These are phyloP conservation scores for Neofusicoccum ribis DNA, from an alignment of 2,329 filamentous ascomycete genomes.

Conservation along the genomic window DNA sequence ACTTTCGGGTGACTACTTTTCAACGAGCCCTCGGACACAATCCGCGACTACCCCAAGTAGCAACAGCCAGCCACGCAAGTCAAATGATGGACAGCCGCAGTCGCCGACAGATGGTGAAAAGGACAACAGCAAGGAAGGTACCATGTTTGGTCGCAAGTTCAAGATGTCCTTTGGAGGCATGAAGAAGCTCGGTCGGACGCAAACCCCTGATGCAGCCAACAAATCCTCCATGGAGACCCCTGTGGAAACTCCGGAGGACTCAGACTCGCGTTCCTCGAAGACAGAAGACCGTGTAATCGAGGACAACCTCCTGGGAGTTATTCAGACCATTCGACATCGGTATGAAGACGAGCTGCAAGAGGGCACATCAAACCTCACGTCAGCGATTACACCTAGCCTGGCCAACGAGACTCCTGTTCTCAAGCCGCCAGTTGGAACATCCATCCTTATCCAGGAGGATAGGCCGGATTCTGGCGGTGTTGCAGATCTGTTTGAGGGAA, in stretches of 20 bases:
- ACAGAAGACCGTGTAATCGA: conserved; percentile 71
- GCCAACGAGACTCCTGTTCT: conserved; percentile 74
- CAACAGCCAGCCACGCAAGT: conserved; percentile 27
- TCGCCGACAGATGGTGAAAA: conserved; percentile 45
- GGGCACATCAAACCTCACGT: conserved; percentile 53
- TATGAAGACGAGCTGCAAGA: conserved; percentile 70
- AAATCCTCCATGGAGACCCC: conserved; percentile 1
- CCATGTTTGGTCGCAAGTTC: conserved; percentile 80
- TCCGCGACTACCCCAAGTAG: conserved; percentile 30
- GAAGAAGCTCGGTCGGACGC: conserved; percentile 75
- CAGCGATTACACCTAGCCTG: conserved; percentile 67
- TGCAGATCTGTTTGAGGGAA: conserved; percentile 88
- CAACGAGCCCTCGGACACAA: conserved; percentile 56
- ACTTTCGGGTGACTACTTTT: conserved; percentile 78
- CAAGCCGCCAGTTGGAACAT: conserved; percentile 66
- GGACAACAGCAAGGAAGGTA: conserved; percentile 54
- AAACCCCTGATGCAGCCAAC: conserved; percentile 53
- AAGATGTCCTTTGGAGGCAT: conserved; percentile 70
- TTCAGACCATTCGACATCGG: conserved; percentile 71
- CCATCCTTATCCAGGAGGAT: conserved; percentile 66
- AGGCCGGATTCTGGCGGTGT: conserved; percentile 62
- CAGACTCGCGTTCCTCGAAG: conserved; percentile 59
- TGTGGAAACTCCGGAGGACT: conserved; percentile 68
- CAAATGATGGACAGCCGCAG: conserved; percentile 27
- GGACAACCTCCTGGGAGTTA: conserved; percentile 69